Conservation (phyloP, 1,139 yeast genomes). For the Geotrichum restrictum region DNA sequence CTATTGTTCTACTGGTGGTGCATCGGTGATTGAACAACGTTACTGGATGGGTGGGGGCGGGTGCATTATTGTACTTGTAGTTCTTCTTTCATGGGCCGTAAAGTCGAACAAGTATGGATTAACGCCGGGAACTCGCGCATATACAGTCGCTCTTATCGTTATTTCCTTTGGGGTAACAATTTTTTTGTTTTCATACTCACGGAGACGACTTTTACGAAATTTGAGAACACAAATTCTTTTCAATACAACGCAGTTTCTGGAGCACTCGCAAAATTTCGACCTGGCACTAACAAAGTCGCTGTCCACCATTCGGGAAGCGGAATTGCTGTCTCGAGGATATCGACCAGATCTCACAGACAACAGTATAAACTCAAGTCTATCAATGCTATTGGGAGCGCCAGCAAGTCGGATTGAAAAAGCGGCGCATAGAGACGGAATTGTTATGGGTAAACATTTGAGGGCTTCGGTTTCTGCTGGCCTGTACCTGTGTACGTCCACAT, state of each 20-base stretch:
- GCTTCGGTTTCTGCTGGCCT: conserved; percentile 35
- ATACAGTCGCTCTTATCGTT: background rate
- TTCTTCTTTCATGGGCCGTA: conserved; percentile 34
- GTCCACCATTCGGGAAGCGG: conserved; percentile 39
- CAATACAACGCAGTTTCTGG: conserved; percentile 33
- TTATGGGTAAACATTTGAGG: conserved; percentile 33
- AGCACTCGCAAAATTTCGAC: conserved; percentile 35
- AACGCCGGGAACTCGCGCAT: background rate
- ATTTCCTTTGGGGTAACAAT: conserved; percentile 25
- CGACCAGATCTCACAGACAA: background rate
- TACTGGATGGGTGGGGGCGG: conserved; percentile 23
- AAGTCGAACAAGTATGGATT: conserved; percentile 16
- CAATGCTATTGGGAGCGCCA: background rate
- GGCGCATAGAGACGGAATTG: conserved; percentile 11
- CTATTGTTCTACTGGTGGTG: background rate
- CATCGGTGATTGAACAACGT: conserved; percentile 20
- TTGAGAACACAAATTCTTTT: conserved; percentile 37
- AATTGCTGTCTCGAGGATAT: conserved; percentile 21
- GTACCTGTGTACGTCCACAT: conserved; percentile 30
- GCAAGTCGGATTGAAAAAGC: background rate
- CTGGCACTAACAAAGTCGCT: conserved; percentile 35
- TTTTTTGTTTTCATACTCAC: conserved; percentile 36
- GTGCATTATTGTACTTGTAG: conserved; percentile 37
- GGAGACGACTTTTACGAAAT: conserved; percentile 37
- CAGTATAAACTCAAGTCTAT: background rate